phyloP scores from a whole-genome alignment of 2,329 filamentous ascomycete genomes.

The Penicillium hesseltinei region DNA sequence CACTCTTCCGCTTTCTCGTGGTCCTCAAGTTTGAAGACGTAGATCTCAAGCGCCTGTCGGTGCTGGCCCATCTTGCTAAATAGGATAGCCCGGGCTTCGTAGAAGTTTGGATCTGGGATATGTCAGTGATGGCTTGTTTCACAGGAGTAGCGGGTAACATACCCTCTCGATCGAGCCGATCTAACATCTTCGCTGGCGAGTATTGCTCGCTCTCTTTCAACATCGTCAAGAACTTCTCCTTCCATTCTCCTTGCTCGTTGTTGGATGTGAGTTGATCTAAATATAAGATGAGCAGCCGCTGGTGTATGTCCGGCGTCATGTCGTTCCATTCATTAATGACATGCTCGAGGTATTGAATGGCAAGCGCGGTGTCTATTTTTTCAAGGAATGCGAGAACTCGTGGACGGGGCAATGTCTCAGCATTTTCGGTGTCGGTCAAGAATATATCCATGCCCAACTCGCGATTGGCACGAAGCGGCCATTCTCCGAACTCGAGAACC shows the following conservation, averaged over 20 bases:
- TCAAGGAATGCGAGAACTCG: slow-evolving; percentile 73
- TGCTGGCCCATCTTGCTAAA: slow-evolving; percentile 94
- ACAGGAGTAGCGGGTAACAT: slow-evolving; percentile 29
- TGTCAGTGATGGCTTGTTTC: slow-evolving; percentile 3
- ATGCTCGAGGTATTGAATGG: slow-evolving; percentile 83
- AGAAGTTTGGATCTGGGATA: slow-evolving; percentile 71
- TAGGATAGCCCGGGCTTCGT: slow-evolving; percentile 84
- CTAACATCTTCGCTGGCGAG: slow-evolving; percentile 73
- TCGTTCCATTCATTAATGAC: slow-evolving; percentile 86
- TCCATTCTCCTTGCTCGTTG: slow-evolving; percentile 50
- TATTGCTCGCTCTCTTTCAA: slow-evolving; percentile 75
- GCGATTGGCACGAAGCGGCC: slow-evolving; percentile 73
- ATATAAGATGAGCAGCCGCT: slow-evolving; percentile 73
- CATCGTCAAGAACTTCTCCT: slow-evolving; percentile 69
- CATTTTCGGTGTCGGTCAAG: slow-evolving; percentile 88
- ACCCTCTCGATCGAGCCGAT: slow-evolving; percentile 77
- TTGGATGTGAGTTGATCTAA: slow-evolving; percentile 53
- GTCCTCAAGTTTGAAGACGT: slow-evolving; percentile 89
- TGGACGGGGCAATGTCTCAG: slow-evolving; percentile 79
- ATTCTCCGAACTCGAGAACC: slow-evolving; percentile 85
- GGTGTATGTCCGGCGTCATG: slow-evolving; percentile 80
- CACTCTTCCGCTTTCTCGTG: slow-evolving; percentile 91
- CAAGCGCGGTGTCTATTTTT: slow-evolving; percentile 66
- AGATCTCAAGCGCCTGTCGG: slow-evolving; percentile 93
- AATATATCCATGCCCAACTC: slow-evolving; percentile 88